Percentiles rank a stretch among this genome's conserved stretches.
Evolutionary conservation across 345 rosid species (phyloP).

Genomic region (Bretschneidera sinensis): DNA sequence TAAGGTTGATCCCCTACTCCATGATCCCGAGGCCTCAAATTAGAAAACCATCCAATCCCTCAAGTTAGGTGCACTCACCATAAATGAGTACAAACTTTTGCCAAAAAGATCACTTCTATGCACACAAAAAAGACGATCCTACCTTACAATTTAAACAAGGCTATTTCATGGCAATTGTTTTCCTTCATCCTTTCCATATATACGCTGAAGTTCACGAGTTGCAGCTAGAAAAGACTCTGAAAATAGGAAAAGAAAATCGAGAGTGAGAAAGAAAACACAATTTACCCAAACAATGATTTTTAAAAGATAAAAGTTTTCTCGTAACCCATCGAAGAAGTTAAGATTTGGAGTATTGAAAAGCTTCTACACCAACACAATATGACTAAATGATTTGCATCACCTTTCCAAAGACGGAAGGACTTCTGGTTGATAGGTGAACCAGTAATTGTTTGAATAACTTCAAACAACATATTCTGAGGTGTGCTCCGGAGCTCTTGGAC

Average conservation of each 20-base stretch:
- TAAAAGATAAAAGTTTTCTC: no score
- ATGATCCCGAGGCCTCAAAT: conserved; percentile 15
- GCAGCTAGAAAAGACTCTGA: conserved; percentile 90
- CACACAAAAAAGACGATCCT: conserved; percentile 32
- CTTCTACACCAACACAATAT: neutral
- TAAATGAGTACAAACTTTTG: conserved; percentile 21
- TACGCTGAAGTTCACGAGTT: conserved; percentile 84
- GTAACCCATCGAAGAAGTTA: no score
- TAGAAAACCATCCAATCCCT: conserved; percentile 13
- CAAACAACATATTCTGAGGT: conserved; percentile 65
- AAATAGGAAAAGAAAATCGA: neutral
- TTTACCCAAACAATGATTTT: no score
- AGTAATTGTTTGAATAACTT: conserved; percentile 65
- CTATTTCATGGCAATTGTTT: conserved; percentile 26
- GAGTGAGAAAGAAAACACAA: neutral
- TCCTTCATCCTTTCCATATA: conserved; percentile 73
- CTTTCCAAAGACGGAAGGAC: conserved; percentile 90
- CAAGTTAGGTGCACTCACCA: conserved; percentile 15
- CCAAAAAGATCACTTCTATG: conserved; percentile 21
- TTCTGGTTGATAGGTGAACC: conserved; percentile 89
- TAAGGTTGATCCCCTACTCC: conserved; percentile 13
- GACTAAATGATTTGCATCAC: conserved; percentile 22
- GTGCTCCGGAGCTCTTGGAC: conserved; percentile 87
- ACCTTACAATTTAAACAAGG: conserved; percentile 29
- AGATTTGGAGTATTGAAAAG: no score